Percentiles rank a stretch among this genome's conserved stretches.
Evolutionary conservation across 2,329 filamentous ascomycete species (phyloP).

Genomic region (Chrysoporthe puriensis): DNA sequence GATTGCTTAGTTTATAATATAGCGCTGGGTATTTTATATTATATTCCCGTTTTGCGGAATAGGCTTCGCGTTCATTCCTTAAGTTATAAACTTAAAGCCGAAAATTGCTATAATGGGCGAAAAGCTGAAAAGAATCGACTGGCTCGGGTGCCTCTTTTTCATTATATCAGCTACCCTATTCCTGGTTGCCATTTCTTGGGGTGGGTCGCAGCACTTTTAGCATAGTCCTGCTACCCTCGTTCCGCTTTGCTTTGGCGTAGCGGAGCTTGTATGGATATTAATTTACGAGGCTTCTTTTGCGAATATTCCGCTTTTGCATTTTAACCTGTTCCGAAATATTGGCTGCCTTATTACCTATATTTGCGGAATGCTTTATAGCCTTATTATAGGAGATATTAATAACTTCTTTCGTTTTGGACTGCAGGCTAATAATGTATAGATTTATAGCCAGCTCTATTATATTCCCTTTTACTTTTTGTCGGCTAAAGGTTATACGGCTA

Average conservation of each 20-base stretch:
- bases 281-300: no score
- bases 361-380: constrained; percentile 29
- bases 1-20: constrained; percentile 39
- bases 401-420: no score
- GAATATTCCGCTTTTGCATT: constrained; percentile 37
- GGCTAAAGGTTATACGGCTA: constrained; percentile 37
- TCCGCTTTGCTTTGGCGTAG: constrained; percentile 32
- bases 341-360: constrained; percentile 38
- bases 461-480: constrained; percentile 45
- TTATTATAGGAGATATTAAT: no score
- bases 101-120: constrained; percentile 33
- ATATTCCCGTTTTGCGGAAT: constrained; percentile 49
- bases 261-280: no score
- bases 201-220: constrained; percentile 49
- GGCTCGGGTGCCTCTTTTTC: constrained; percentile 48
- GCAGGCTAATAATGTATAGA: constrained; percentile 37
- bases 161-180: constrained; percentile 45
- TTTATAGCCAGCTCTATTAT: constrained; percentile 40
- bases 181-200: constrained; percentile 53
- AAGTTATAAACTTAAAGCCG: constrained; percentile 12
- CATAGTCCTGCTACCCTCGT: constrained; percentile 42
- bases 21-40: constrained; percentile 54
- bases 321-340: constrained; percentile 36
- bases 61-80: constrained; percentile 43
- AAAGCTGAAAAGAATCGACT: constrained; percentile 49